Base-by-base conservation (phyloP, 2,329 filamentous ascomycete species). In the Trichoderma sp. region DNA sequence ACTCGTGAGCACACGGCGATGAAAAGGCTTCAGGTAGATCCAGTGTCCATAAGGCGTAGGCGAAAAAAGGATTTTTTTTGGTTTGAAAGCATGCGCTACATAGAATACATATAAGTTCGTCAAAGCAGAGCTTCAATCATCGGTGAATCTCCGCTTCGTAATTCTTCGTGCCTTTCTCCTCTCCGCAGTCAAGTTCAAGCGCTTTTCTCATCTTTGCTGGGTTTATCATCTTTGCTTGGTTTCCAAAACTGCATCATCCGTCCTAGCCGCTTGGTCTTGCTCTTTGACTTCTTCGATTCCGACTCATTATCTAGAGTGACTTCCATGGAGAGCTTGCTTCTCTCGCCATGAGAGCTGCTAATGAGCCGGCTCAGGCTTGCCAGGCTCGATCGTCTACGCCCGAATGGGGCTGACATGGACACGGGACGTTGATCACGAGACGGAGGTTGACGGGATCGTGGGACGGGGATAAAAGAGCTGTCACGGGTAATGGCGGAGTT, bases 191-290 rank as follows among this genome's bases (percentile, higher is more conserved):
- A 56, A 56, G 12, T 45, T 73, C 72, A 77, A n/a, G 73, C 71
- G 39, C 78, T 22, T 53, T 27, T 52, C 9, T 60, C 57, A 17
- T 60, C 57, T 39, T 58, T 27, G 22, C 22, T 58, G 39, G 78
- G 64, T 37, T 74, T 69, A 3, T 69, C 71, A 42, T 80, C 76
- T 70, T 84, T 84, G 74, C 84, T 88, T 10, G 84, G 82, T 78
- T 90, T 92, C 90, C 90, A 94, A 77, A 94, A 94, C 73, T 90
- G 88, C 84, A 93, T 88, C 81, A 93, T 84, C 61, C 90, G 89
- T 76, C 91, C 90, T 42, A 93, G 79, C 34, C 90, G 86, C 76
- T 89, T 91, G 42, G 87, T 82, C 76, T 89, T 91, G 82, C 89
- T 74, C 76, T 87, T 88, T 8, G 76, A 72, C 81, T 84, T 86